These are phyloP conservation scores for Rubroboletus satanas DNA, from an alignment of 768 basidiomycete genomes.

Conservation along the genomic window DNA sequence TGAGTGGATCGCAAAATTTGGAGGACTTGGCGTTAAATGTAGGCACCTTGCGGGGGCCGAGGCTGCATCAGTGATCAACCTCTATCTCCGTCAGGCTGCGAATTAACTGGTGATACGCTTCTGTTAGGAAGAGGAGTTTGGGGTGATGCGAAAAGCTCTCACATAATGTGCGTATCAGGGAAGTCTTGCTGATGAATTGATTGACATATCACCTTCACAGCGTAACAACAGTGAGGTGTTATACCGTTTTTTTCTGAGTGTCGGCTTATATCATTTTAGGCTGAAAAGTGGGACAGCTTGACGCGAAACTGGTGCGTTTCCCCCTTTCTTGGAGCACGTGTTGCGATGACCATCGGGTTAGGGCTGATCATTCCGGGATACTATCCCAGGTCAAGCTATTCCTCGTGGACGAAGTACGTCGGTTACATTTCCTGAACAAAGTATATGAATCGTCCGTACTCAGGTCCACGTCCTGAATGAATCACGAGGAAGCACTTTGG, in stretches of 20 bases:
- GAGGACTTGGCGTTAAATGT: constrained; percentile 74
- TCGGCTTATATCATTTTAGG: constrained; percentile 40
- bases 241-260: background rate
- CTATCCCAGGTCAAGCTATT: constrained; percentile 73
- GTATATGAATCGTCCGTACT: background rate
- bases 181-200: background rate
- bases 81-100: constrained; percentile 53
- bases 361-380: constrained; percentile 62
- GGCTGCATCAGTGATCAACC: background rate
- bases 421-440: background rate
- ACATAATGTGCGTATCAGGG: constrained; percentile 63
- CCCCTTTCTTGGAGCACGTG: background rate
- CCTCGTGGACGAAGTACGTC: constrained; percentile 81
- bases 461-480: constrained; percentile 94
- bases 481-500: constrained; percentile 83
- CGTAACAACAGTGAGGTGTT: constrained; percentile 65
- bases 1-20: constrained; percentile 85
- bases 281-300: constrained; percentile 95
- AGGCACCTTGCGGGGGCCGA: constrained; percentile 13
- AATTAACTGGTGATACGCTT: constrained; percentile 90
- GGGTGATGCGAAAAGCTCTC: constrained; percentile 70
- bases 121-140: constrained; percentile 60
- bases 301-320: constrained; percentile 82
- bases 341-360: constrained; percentile 23
- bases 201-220: constrained; percentile 33